These are phyloP conservation scores for Acanthamoeba royreba DNA, from an alignment of 208 protist genomes.

Conservation along the genomic window DNA sequence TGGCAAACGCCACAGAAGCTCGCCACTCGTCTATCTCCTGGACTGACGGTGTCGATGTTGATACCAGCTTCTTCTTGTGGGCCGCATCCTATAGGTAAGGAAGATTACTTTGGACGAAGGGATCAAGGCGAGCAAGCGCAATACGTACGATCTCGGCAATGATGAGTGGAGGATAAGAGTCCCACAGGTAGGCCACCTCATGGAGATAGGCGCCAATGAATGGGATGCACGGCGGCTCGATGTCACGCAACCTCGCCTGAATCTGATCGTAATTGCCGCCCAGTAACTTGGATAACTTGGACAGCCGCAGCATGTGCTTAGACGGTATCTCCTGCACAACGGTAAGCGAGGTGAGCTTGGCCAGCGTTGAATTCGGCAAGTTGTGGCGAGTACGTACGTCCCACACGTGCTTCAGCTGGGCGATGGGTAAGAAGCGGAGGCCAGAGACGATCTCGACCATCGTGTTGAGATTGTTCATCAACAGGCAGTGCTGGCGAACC, in stretches of 20 bases:
- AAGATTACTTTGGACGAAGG: neutral
- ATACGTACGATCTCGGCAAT: neutral
- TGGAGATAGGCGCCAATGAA: conserved; percentile 65
- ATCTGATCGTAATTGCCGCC: conserved; percentile 9
- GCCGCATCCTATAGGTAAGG: neutral
- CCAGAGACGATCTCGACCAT: conserved; percentile 68
- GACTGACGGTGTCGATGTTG: no score
- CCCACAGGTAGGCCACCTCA: conserved; percentile 77
- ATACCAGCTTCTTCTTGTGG: neutral
- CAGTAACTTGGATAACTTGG: neutral
- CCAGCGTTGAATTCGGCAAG: neutral
- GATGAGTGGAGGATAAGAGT: conserved; percentile 40
- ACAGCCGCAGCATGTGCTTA: conserved; percentile 10
- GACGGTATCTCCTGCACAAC: neutral
- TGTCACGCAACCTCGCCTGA: neutral
- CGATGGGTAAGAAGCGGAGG: conserved; percentile 54
- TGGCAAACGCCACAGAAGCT: neutral
- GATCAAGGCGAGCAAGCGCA: neutral
- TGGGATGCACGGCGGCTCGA: conserved; percentile 22
- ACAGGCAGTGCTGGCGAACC: conserved; percentile 28
- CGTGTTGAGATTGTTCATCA: conserved; percentile 68
- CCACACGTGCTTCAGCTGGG: conserved; percentile 64
- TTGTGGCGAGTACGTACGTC: conserved; percentile 25
- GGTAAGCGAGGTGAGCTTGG: neutral
- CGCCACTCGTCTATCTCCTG: neutral